phyloP scores from a whole-genome alignment of 805 yeast species.

The Saccharomycopsis sp. region DNA sequence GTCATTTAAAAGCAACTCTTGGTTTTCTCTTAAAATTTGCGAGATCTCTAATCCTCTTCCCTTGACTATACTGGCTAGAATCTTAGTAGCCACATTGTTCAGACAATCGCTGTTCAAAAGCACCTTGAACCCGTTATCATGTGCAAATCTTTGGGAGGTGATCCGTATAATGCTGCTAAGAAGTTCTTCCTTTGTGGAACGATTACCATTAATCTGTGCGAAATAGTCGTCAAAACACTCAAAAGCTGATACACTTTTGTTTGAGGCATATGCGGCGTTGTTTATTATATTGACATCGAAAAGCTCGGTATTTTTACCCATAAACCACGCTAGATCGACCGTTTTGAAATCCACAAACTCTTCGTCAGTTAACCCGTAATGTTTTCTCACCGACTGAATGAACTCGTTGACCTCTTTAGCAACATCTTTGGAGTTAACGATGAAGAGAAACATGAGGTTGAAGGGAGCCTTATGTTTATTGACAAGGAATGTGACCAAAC shows the following conservation, averaged over 20 bases:
- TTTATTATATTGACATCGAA: slow-evolving; percentile 6
- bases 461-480: slow-evolving; percentile 6
- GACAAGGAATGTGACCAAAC: background rate
- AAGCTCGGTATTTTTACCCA: slow-evolving; percentile 2
- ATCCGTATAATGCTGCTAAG: slow-evolving; percentile 15
- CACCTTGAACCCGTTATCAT: slow-evolving; percentile 33
- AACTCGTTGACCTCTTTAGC: background rate
- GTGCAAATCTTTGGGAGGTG: slow-evolving; percentile 6
- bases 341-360: slow-evolving; percentile 7
- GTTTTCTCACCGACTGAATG: slow-evolving; percentile 3
- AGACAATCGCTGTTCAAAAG: slow-evolving; percentile 33
- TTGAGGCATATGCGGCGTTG: slow-evolving; percentile 1
- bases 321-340: slow-evolving; percentile 12
- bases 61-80: slow-evolving; percentile 38
- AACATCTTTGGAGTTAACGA: slow-evolving; percentile 1
- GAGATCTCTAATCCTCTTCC: slow-evolving; percentile 33
- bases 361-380: slow-evolving; percentile 3
- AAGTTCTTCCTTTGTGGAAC: slow-evolving; percentile 18
- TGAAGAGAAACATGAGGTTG: slow-evolving; percentile 12
- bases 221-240: slow-evolving; percentile 12
- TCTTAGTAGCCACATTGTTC: slow-evolving; percentile 41
- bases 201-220: background rate
- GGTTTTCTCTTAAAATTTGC: slow-evolving; percentile 30
- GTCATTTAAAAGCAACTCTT: slow-evolving; percentile 26
- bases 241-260: background rate